Conservation (phyloP, 78 protist species). For the Pigoraptor vietnamica region DNA sequence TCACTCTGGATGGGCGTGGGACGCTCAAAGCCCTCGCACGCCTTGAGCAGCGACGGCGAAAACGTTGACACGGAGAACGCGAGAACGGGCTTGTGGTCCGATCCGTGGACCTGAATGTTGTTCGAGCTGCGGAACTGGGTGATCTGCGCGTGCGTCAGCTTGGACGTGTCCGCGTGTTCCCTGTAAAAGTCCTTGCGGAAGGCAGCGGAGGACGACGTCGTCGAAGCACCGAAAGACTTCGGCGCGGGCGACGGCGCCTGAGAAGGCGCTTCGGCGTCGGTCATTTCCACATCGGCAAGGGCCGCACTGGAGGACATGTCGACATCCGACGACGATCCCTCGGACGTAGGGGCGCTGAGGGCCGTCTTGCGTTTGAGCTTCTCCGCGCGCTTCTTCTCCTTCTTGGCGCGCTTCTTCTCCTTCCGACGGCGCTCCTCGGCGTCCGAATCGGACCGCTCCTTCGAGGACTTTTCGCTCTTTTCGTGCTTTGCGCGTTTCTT, state of each 20-base stretch:
- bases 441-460: no score
- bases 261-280: no score
- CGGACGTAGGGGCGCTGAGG: not conserved
- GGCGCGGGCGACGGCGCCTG: no score
- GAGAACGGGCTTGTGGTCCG: constrained; percentile 30
- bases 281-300: no score
- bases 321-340: no score
- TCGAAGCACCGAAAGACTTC: no score
- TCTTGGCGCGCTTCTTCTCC: not conserved
- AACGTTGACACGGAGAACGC: constrained; percentile 27
- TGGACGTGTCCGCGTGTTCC: not conserved
- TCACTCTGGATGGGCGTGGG: constrained; percentile 75
- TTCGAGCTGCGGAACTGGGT: not conserved
- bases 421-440: not conserved
- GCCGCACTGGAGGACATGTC: no score
- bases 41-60: not conserved
- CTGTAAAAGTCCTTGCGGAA: not conserved
- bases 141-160: not conserved
- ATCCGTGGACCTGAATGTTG: not conserved
- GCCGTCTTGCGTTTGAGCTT: not conserved
- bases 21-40: constrained; percentile 28
- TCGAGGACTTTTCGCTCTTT: no score
- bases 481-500: no score
- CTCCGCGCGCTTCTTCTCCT: not conserved
- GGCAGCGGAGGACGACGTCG: no score